A percentile compares a stretch with the other conserved stretches of the same genome.
phyloP scores from a whole-genome alignment of 2,329 filamentous ascomycete species.

The Cladorrhinum sp. region DNA sequence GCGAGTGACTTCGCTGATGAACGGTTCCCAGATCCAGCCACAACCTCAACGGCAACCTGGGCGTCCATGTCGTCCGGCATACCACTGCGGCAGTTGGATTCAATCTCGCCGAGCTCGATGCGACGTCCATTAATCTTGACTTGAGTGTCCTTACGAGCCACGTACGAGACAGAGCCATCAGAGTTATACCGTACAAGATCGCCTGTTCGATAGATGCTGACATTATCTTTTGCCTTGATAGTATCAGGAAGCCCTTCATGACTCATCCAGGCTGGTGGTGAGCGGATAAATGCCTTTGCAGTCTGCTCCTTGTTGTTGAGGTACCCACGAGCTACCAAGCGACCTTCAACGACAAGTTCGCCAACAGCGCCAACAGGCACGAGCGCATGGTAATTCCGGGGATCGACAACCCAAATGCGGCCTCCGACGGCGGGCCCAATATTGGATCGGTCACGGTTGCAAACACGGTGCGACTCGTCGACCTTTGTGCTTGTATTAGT shows the following conservation, averaged over 20 bases:
- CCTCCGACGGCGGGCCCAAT: slow-evolving; percentile 28
- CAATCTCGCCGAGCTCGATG: slow-evolving; percentile 59
- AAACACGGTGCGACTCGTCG: slow-evolving; percentile 14
- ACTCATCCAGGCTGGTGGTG: slow-evolving; percentile 51
- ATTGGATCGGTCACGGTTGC: slow-evolving; percentile 21
- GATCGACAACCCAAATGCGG: slow-evolving; percentile 47
- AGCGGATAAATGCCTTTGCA: slow-evolving; percentile 53
- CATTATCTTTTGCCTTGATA: slow-evolving; percentile 30
- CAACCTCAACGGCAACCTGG: slow-evolving; percentile 39
- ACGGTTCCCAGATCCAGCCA: slow-evolving; percentile 10
- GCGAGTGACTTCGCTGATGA: slow-evolving; percentile 19
- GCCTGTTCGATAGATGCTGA: slow-evolving; percentile 55
- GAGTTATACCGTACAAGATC: slow-evolving; percentile 55
- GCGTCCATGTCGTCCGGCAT: slow-evolving; percentile 39
- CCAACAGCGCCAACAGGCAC: slow-evolving; percentile 49
- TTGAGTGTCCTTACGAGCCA: slow-evolving; percentile 65
- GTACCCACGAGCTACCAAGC: slow-evolving; percentile 62
- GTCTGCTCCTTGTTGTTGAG: slow-evolving; percentile 58
- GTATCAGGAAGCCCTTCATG: slow-evolving; percentile 21
- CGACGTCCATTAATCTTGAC: slow-evolving; percentile 67
- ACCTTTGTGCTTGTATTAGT: slow-evolving; percentile 26
- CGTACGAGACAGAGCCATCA: slow-evolving; percentile 53
- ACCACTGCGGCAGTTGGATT: slow-evolving; percentile 46
- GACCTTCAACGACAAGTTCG: slow-evolving; percentile 55
- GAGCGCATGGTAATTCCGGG: slow-evolving; percentile 44